Percentiles rank a stretch among this genome's conserved stretches.
These are phyloP conservation scores for Nepenthes mirabilis DNA, from an alignment of 148 eudicot species.

Conservation along the genomic window DNA sequence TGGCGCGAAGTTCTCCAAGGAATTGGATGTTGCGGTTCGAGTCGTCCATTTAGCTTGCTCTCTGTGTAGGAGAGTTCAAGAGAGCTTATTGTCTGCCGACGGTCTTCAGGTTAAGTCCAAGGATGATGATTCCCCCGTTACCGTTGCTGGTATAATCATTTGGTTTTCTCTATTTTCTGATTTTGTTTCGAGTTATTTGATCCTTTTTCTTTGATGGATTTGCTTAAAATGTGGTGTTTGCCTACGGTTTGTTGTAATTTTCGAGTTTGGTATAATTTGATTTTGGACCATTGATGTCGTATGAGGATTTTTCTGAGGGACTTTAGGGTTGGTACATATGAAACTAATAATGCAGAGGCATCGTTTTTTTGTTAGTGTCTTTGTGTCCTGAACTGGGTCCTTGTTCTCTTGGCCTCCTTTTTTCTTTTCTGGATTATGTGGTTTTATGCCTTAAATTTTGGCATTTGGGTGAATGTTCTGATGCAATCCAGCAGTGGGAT, in stretches of 20 bases:
- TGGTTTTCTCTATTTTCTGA: neutral
- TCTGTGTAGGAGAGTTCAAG: conserved; percentile 60
- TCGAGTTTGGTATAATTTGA: neutral
- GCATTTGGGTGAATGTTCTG: too few species aligned
- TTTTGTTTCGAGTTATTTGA: neutral
- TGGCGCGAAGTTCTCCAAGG: conserved; percentile 22
- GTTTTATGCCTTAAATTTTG: too few species aligned
- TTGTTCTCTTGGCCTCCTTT: too few species aligned
- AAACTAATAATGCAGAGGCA: too few species aligned
- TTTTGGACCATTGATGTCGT: neutral
- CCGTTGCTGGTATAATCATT: conserved; percentile 58
- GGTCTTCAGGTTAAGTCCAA: conserved; percentile 47
- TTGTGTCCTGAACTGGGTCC: too few species aligned
- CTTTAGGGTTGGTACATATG: too few species aligned
- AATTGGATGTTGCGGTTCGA: conserved; percentile 73
- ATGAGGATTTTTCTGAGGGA: neutral
- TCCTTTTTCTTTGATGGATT: neutral
- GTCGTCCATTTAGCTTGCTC: conserved; percentile 78
- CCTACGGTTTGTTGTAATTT: conserved; percentile 10
- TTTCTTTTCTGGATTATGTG: too few species aligned
- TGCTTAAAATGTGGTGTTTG: neutral
- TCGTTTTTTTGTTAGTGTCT: too few species aligned
- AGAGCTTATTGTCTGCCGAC: conserved; percentile 28
- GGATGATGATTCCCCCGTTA: conserved; percentile 82
- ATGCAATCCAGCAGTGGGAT: too few species aligned